Base-by-base conservation (phyloP, 2,329 filamentous ascomycete genomes). In the Penicillium aurantiogriseum region DNA sequence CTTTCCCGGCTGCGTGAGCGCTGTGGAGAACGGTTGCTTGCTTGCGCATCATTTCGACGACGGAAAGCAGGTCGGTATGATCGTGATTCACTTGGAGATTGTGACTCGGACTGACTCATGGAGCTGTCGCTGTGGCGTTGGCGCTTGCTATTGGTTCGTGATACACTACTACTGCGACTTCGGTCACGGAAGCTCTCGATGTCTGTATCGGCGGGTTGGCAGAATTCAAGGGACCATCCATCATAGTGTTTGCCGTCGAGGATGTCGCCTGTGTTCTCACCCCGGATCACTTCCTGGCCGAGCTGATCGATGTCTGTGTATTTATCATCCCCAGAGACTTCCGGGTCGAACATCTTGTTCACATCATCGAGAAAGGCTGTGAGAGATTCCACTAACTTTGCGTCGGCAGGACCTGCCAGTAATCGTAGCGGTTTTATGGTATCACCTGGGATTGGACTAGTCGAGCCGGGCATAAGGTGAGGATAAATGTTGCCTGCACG, bases 201-300 rank as follows among this genome's bases (percentile, higher is more conserved):
- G 9, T 64, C 70, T 48, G 71, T 75, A 94, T 94, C 68, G 88
- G 89, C 63, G 29, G 31, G 5, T 33, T 90, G 81, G 70, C 90
- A 95, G 65, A 96, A 94, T 1, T 80, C 79, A 39, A 84, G 83
- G 5, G 91, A 93, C 92, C 92, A 96, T 59, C 91, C 92, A 70
- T 95, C 95, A 72, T 95, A 95, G 0, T 89, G 90, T 61, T 90
- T 87, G 1, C 87, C 87, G 7, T 81, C 80, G 7, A 87, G 71
- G 2, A 87, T 76, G 3, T 88, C 84, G 0, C 87, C 87, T 0
- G 84, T 88, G n/a, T 84, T 76, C 63, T 88, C 85, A 64, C 91
- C 86, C 3, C 84, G 72, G 19, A 86, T 76, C 51, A 91, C 78
- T 17, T 82, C 76, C 70, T 94, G 88, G 11, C 91, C 91, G 57